Conservation (phyloP, 176 grass and related monocot genomes). For the Bonia amplexicaulis region DNA sequence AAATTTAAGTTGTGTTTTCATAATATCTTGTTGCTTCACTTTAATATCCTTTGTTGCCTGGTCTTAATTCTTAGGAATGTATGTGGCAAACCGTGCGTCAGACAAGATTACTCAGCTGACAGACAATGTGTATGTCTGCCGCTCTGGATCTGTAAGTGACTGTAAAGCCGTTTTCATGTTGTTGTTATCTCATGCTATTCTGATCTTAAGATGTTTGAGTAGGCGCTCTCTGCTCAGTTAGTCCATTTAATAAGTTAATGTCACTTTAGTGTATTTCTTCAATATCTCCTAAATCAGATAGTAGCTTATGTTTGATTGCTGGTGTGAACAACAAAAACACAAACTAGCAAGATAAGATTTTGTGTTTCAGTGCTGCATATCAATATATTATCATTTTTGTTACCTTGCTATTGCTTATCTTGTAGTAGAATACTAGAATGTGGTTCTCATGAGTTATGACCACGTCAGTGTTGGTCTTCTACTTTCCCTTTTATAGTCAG, state of each 20-base stretch:
- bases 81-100: constrained; percentile 79
- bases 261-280: not conserved
- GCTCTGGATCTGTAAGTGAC: constrained; percentile 86
- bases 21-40: not conserved
- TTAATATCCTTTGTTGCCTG: not conserved
- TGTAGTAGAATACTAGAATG: not conserved
- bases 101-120: constrained; percentile 87
- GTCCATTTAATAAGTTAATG: not conserved
- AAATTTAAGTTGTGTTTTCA: not conserved
- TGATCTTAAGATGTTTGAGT: not conserved
- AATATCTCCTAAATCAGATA: not conserved
- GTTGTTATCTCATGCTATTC: not conserved
- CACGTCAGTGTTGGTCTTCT: not conserved
- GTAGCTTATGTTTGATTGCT: not conserved
- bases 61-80: constrained; percentile 59
- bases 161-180: not conserved
- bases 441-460: not conserved
- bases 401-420: not conserved
- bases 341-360: not conserved
- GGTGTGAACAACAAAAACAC: not conserved
- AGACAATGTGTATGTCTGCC: constrained; percentile 87
- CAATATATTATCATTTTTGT: not conserved
- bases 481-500: not conserved
- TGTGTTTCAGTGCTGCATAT: not conserved
- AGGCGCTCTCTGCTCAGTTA: not conserved